phyloP scores from a whole-genome alignment of 257 asterid genomes.

The Nicotiana attenuata region DNA sequence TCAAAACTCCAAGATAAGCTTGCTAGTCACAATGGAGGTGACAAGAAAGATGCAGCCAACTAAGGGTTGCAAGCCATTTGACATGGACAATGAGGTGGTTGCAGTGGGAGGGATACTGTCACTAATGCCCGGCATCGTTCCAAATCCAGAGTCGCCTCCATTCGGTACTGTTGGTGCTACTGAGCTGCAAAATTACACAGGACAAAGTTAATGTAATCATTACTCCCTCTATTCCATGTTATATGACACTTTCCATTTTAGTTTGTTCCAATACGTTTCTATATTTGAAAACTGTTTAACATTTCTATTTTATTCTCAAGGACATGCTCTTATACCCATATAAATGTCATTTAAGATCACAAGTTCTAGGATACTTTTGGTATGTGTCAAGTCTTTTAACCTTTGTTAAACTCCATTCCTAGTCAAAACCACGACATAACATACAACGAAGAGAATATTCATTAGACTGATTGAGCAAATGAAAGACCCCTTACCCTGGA shows the following conservation, averaged over 20 bases:
- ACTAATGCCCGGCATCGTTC: slow-evolving; percentile 44
- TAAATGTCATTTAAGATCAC: too few relatives aligned
- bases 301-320: too few relatives aligned
- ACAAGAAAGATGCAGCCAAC: slow-evolving; percentile 33
- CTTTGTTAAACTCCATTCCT: background rate
- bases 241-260: background rate
- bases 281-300: background rate
- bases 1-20: slow-evolving; percentile 18
- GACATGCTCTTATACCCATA: too few relatives aligned
- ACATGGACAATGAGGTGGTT: slow-evolving; percentile 29
- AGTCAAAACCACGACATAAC: background rate
- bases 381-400: background rate
- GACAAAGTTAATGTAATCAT: slow-evolving; percentile 1
- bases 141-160: slow-evolving; percentile 44
- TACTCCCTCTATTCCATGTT: background rate
- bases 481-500: slow-evolving; percentile 34
- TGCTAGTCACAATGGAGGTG: slow-evolving; percentile 33
- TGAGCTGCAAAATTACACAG: slow-evolving; percentile 28
- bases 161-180: slow-evolving; percentile 46
- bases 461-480: background rate
- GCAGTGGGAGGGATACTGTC: slow-evolving; percentile 37
- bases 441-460: background rate
- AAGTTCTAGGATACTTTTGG: too few relatives aligned
- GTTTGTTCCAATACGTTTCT: background rate
- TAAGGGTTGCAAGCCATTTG: slow-evolving; percentile 37